Conservation (phyloP, 805 yeast species). For the Myxozyma kluyveri region DNA sequence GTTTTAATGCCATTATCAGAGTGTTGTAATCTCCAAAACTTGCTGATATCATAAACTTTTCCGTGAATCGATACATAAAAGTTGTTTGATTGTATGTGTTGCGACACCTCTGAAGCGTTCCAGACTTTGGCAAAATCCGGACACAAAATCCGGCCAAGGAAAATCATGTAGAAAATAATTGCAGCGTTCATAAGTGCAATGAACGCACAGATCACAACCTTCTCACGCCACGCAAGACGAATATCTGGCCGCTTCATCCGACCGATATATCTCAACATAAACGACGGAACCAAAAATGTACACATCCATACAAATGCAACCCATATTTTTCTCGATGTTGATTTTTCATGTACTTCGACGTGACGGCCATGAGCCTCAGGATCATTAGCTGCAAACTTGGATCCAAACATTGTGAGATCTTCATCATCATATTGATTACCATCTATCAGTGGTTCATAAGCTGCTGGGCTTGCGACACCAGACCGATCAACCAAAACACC, state of each 20-base stretch:
- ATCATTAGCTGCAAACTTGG: conserved; percentile 35
- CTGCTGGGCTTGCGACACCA: conserved; percentile 15
- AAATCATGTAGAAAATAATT: conserved; percentile 45
- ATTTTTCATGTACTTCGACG: conserved; percentile 36
- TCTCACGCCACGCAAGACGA: conserved; percentile 46
- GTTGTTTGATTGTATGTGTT: conserved; percentile 41
- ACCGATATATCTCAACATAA: conserved; percentile 37
- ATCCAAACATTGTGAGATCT: conserved; percentile 28
- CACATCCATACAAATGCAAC: conserved; percentile 42
- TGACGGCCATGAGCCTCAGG: conserved; percentile 35
- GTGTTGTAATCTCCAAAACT: conserved; percentile 42
- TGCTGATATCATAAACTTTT: conserved; percentile 43
- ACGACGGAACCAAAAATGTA: conserved; percentile 45
- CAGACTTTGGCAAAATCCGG: conserved; percentile 45
- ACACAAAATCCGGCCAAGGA: conserved; percentile 41
- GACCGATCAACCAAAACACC: conserved; percentile 2
- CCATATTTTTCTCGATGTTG: conserved; percentile 40
- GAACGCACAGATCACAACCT: conserved; percentile 39
- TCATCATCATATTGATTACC: conserved; percentile 8
- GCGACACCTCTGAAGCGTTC: conserved; percentile 39
- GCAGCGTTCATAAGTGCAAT: conserved; percentile 41
- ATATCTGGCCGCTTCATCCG: conserved; percentile 44
- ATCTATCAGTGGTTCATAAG: neutral
- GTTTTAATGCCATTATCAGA: conserved; percentile 42
- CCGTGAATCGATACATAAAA: conserved; percentile 44